These are phyloP conservation scores for Flueggea neowawraea DNA, from an alignment of 441 rosid species.

Conservation along the genomic window DNA sequence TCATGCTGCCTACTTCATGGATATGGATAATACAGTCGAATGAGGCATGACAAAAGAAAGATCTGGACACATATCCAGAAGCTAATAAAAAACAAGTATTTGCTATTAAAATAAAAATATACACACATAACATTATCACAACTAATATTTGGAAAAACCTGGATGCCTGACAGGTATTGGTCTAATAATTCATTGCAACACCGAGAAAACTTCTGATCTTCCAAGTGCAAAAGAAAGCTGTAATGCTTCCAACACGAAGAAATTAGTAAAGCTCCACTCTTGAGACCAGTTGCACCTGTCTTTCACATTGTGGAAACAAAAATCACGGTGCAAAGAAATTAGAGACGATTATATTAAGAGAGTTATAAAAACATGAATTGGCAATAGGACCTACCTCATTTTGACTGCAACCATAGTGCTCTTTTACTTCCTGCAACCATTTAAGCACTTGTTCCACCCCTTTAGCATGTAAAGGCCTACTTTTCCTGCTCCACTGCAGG, in stretches of 20 bases:
- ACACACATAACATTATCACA: not conserved
- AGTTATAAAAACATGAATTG: constrained; percentile 16
- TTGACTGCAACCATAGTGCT: constrained; percentile 37
- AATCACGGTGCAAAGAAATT: constrained; percentile 19
- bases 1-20: too few species aligned
- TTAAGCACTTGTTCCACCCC: constrained; percentile 76
- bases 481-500: constrained; percentile 82
- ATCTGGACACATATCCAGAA: too few species aligned
- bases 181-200: constrained; percentile 60
- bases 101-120: not conserved
- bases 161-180: constrained; percentile 75
- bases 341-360: constrained; percentile 13
- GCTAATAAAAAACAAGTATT: too few species aligned
- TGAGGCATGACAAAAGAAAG: too few species aligned
- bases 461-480: constrained; percentile 77
- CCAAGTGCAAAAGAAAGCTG: constrained; percentile 65
- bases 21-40: too few species aligned
- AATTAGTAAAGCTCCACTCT: constrained; percentile 51
- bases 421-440: constrained; percentile 71
- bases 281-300: constrained; percentile 33
- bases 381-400: constrained; percentile 67
- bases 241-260: constrained; percentile 96
- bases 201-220: constrained; percentile 61
- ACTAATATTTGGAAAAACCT: constrained; percentile 39
- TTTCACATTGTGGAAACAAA: constrained; percentile 21